Base-by-base conservation (phyloP, 1,284 basidiomycete species). In the Naganishia liquefaciens region DNA sequence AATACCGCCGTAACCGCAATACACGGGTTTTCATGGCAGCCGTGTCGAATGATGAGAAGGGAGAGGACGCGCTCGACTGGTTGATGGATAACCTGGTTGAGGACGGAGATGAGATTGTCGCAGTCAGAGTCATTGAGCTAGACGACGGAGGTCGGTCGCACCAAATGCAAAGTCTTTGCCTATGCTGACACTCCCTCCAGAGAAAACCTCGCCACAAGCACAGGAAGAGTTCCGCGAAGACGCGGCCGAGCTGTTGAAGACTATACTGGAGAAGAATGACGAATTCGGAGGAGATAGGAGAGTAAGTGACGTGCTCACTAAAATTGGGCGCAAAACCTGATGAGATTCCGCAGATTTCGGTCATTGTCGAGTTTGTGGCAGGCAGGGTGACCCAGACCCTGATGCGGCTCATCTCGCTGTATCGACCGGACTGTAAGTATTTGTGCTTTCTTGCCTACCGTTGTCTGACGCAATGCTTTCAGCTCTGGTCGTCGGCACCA, bases 11-110 rank as follows among this genome's bases (percentile, higher is more conserved):
- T 25, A 88, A 84, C 4, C 84, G 88, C 30, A 86, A 86, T 68
- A 95, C 93, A 0, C 85, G 95, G 0, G 91, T 92, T 0, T 97
- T 94, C 77, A 84, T 97, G 11, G 93, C 92, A 64, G 93, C 93
- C 0, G 85, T 91, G 0, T 92, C 91, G 55, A 84, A 88, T 0
- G 94, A 98, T 73, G 91, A 94, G 79, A 89, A 88, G 67, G 92
- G 92, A 0, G 79, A 81, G 13, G 86, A 91, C 71, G 93, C 93
- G 0, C 80, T 96, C 19, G 90, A 94, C 68, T 96, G 93, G 93
- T 83, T 87, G 46, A 84, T 97, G 69, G 90, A 93, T 72, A 84
- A 84, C 55, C 82, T 97, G 10, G 87, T 89, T 10, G 91, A 95
- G 78, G 93, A 97, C 70, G 91, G 91, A 4, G 95, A 98, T 76